Evolutionary conservation across 129 eudicot species (phyloP).

Genomic region (Dittrichia graveolens): DNA sequence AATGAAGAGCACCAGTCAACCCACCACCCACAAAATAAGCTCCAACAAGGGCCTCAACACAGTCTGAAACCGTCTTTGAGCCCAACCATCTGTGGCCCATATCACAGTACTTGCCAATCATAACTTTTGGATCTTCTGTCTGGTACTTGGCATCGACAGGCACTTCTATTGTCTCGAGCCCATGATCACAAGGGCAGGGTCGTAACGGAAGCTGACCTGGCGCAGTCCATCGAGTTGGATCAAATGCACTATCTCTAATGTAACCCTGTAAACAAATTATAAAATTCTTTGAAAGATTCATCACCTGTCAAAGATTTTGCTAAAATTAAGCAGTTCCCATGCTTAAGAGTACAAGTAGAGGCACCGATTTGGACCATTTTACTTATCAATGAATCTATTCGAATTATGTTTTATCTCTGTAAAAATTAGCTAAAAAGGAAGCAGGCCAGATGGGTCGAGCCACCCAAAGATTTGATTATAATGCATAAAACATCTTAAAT

Average conservation of each 20-base stretch:
- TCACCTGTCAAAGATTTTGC: neutral
- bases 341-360: neutral
- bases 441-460: neutral
- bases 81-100: slow-evolving; percentile 88
- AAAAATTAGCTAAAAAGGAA: neutral
- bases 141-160: slow-evolving; percentile 57
- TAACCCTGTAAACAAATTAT: slow-evolving; percentile 49
- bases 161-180: slow-evolving; percentile 62
- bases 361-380: neutral
- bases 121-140: slow-evolving; percentile 48
- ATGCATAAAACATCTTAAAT: neutral
- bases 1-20: slow-evolving; percentile 55
- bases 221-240: slow-evolving; percentile 87
- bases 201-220: slow-evolving; percentile 78
- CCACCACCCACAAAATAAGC: slow-evolving; percentile 93
- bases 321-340: neutral
- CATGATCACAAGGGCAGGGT: slow-evolving; percentile 74
- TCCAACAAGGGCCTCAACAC: slow-evolving; percentile 93
- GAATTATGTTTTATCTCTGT: neutral
- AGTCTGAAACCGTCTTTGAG: slow-evolving; percentile 83
- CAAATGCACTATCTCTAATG: slow-evolving; percentile 83
- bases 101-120: slow-evolving; percentile 76
- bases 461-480: neutral
- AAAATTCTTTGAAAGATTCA: neutral
- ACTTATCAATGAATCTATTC: neutral